Evolutionary conservation across 163 green algal species (phyloP), one percentile per base, ranked within the genome.

Genomic region (Chlamydomonas reinhardtii): DNA sequence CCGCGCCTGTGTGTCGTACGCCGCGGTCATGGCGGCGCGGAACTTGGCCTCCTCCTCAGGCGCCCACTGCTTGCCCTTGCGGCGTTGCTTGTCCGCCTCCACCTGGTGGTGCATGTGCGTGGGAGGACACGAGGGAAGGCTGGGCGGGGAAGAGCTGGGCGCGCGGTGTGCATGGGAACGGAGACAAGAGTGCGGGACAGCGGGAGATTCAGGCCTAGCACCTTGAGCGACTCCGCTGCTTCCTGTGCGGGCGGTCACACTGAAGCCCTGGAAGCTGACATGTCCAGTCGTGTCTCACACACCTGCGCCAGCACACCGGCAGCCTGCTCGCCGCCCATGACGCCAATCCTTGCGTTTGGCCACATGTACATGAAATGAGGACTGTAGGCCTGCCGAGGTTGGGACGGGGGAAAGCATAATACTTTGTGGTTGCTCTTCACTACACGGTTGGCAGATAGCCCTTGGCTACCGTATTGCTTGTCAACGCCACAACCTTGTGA

Each of bases 291-390:
- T 48, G 39, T 48, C 5, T 8, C 61, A 32, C 84, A 17, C 62
- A 94, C 93, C 91, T 94, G 92, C 22, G 92, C 89, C 34, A 99
- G 89, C 84, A 99, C 97, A 14, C 93, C 92, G 54, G 97, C 97
- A 0, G 97, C 97, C 92, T 99, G 96, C 68, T 98, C 95, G 11
- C 96, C 96, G 6, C 97, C 97, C 97, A 99, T 99, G 27, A 99
- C 97, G 19, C 90, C 93, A 87, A 99, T 97, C n/a, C 96, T 92
- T 0, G 96, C 94, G 83, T 97, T 98, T 68, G 97, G 96, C 85
- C 97, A 99, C 91, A 96, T 98, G 93, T 96, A 99, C 68, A 98
- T 86, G 89, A 99, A 98, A 89, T 93, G 86, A 0, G 96, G 97
- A 74, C 84, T 94, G 92, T 97, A 99, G 48, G 96, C 96, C 37